Percentiles rank a stretch among this genome's conserved stretches.
Evolutionary conservation across 495 filamentous ascomycete species (phyloP).

Genomic region (Hypoxylon subgilvum): DNA sequence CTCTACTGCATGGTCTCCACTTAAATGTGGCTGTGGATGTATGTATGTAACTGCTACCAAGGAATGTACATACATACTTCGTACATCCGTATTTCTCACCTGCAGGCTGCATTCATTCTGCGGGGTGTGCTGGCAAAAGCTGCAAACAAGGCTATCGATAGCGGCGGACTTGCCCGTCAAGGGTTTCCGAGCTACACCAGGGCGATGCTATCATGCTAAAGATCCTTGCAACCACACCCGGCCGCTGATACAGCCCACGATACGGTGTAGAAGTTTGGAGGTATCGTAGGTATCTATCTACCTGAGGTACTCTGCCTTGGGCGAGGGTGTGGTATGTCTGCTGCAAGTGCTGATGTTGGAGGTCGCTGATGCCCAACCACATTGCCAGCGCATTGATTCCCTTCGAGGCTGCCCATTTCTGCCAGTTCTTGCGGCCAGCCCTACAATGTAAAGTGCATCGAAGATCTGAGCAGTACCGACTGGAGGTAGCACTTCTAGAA

Average conservation of each 20-base stretch:
- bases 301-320: too few species aligned
- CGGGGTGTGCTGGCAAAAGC: conserved; percentile 15
- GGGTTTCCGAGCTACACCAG: conserved; percentile 10
- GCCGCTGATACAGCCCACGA: too few species aligned
- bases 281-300: background rate
- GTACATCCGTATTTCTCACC: too few species aligned
- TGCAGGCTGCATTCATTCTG: too few species aligned
- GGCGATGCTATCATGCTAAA: too few species aligned
- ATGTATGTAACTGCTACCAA: too few species aligned
- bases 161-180: conserved; percentile 21
- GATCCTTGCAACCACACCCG: background rate
- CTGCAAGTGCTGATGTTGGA: background rate
- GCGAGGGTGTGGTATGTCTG: background rate
- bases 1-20: background rate
- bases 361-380: conserved; percentile 45
- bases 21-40: background rate
- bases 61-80: too few species aligned
- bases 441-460: conserved; percentile 36
- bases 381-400: conserved; percentile 45
- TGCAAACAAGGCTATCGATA: conserved; percentile 63
- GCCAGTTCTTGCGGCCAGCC: conserved; percentile 35
- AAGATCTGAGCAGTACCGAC: conserved; percentile 35
- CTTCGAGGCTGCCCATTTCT: conserved; percentile 34
- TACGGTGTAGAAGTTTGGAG: background rate
- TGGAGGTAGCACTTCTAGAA: conserved; percentile 39